These are phyloP conservation scores for Clavulina sp. DNA, from an alignment of 768 basidiomycete species.

Conservation along the genomic window DNA sequence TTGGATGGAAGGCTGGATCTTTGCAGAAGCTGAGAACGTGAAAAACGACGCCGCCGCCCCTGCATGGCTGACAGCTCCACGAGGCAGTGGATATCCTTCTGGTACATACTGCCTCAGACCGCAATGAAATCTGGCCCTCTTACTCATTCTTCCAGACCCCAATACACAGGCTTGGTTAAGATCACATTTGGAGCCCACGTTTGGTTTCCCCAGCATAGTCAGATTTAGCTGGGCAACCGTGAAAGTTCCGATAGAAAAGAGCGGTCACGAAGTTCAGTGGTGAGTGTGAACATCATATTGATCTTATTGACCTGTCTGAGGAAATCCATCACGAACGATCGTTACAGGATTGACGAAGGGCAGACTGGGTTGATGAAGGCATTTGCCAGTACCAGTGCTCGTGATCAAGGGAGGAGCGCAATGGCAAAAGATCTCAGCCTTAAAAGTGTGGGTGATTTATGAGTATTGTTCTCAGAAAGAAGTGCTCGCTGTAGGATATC, in stretches of 20 bases:
- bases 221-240: constrained; percentile 95
- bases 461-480: constrained; percentile 11
- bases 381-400: constrained; percentile 49
- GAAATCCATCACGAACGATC: background rate
- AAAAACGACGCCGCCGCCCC: constrained; percentile 4
- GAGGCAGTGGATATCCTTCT: constrained; percentile 85
- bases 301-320: background rate
- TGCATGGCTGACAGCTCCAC: constrained; percentile 12
- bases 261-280: constrained; percentile 71
- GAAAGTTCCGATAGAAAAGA: constrained; percentile 65
- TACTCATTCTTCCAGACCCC: constrained; percentile 40
- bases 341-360: constrained; percentile 78
- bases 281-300: constrained; percentile 18
- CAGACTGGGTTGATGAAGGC: constrained; percentile 59
- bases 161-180: constrained; percentile 81
- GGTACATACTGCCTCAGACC: constrained; percentile 31
- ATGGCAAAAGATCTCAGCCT: constrained; percentile 62
- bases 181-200: constrained; percentile 60
- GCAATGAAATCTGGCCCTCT: background rate
- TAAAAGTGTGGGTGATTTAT: constrained; percentile 50
- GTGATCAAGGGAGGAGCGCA: constrained; percentile 56
- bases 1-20: constrained; percentile 74
- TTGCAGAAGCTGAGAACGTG: constrained; percentile 35
- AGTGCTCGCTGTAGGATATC: background rate
- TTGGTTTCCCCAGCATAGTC: constrained; percentile 79